These are phyloP conservation scores for Xanthoceras sorbifolium DNA, from an alignment of 345 rosid species.

Conservation along the genomic window DNA sequence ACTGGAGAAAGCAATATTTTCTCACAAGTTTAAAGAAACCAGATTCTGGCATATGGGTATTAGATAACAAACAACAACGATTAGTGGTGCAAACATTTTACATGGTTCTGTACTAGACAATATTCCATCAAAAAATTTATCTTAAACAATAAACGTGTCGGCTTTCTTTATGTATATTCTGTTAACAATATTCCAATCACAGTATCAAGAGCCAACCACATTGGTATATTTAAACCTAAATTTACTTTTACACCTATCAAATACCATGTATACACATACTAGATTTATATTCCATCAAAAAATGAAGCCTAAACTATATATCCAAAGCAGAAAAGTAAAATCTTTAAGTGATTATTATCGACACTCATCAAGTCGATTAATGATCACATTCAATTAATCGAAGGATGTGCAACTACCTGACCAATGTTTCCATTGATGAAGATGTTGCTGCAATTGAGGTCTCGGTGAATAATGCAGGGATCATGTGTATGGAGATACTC, in stretches of 20 bases:
- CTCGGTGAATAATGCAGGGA: slow-evolving; percentile 68
- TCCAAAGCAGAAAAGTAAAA: not conserved
- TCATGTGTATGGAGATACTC: slow-evolving; percentile 69
- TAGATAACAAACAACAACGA: too few species aligned
- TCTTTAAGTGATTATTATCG: not conserved
- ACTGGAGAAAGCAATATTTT: too few species aligned
- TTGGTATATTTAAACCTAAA: not conserved
- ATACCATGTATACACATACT: not conserved
- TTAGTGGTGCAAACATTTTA: too few species aligned
- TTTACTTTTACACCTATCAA: not conserved
- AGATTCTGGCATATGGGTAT: too few species aligned
- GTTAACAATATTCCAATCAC: too few species aligned
- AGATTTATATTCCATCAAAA: not conserved
- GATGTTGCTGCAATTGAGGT: slow-evolving; percentile 71
- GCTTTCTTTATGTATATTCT: too few species aligned
- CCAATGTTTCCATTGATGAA: slow-evolving; percentile 71
- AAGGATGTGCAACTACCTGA: slow-evolving; percentile 37
- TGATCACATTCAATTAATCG: not conserved
- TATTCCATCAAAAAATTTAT: too few species aligned
- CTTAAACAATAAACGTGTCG: too few species aligned
- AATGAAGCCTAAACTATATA: not conserved
- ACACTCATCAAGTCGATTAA: too few species aligned
- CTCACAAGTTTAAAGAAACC: too few species aligned
- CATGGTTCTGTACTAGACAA: not conserved
- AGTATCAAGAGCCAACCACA: too few species aligned